Percentiles rank a stretch among this genome's conserved stretches.
Conservation (phyloP, 1,139 yeast genomes). For the Hyphopichia pseudoburtonii region DNA sequence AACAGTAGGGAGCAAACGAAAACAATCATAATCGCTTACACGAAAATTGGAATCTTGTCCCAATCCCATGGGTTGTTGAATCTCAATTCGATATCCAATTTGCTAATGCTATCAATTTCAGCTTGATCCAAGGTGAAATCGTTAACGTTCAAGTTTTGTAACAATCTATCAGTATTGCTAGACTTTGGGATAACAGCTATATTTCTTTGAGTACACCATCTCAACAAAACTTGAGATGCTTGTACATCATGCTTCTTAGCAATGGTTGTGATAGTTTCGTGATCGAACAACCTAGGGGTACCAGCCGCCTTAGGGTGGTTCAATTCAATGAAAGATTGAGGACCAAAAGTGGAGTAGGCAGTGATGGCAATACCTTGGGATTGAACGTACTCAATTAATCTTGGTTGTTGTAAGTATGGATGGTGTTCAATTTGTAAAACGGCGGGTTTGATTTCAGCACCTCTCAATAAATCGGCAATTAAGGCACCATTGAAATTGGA, state of each 20-base stretch:
- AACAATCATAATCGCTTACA: conserved; percentile 13
- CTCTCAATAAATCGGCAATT: conserved; percentile 71
- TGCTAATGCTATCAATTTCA: conserved; percentile 52
- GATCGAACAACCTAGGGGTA: conserved; percentile 56
- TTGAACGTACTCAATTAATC: conserved; percentile 64
- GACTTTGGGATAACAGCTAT: conserved; percentile 77
- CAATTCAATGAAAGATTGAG: conserved; percentile 67
- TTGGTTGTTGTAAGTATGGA: conserved; percentile 81
- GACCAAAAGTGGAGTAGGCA: conserved; percentile 86
- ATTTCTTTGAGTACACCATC: conserved; percentile 81
- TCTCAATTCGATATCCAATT: conserved; percentile 67
- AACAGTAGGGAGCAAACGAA: too few species aligned
- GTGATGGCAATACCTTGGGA: conserved; percentile 65
- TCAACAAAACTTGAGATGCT: conserved; percentile 64
- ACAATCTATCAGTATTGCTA: conserved; percentile 58
- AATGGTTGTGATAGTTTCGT: conserved; percentile 50
- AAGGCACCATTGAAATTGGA: conserved; percentile 77
- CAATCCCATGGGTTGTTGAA: conserved; percentile 87
- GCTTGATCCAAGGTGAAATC: conserved; percentile 53
- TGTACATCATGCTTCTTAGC: conserved; percentile 54
- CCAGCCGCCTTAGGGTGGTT: conserved; percentile 51
- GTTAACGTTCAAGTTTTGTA: conserved; percentile 55
- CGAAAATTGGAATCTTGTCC: conserved; percentile 58
- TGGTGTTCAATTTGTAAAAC: conserved; percentile 90
- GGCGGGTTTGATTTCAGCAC: conserved; percentile 72